These are phyloP conservation scores for Ichthyophthirius multifiliis DNA, from an alignment of 169 alveolate species.

Conservation along the genomic window DNA sequence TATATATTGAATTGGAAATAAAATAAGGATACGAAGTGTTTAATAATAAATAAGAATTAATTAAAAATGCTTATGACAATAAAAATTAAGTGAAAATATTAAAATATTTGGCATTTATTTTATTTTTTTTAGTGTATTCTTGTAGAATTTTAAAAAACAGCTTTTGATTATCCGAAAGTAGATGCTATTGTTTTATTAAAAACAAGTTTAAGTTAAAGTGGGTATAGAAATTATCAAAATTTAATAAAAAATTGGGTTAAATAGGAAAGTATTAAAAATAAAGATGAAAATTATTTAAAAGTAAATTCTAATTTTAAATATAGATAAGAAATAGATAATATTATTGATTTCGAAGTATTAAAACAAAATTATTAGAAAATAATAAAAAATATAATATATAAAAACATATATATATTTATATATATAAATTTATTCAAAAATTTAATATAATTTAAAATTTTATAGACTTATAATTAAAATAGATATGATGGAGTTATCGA, in stretches of 20 bases:
- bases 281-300: not conserved
- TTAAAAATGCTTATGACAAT: not conserved
- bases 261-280: not conserved
- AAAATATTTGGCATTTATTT: too few relatives aligned
- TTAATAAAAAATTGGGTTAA: not conserved
- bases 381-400: not conserved
- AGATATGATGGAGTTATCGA: not conserved
- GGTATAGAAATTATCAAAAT: not conserved
- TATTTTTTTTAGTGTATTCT: not conserved
- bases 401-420: too few relatives aligned
- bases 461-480: not conserved
- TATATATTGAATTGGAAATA: slow-evolving; percentile 38
- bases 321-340: not conserved
- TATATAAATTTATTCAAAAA: too few relatives aligned
- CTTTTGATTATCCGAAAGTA: not conserved
- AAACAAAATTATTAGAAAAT: not conserved
- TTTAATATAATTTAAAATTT: too few relatives aligned
- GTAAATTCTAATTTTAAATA: not conserved
- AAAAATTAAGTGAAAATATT: not conserved
- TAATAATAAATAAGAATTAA: slow-evolving; percentile 23
- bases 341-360: not conserved
- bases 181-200: not conserved
- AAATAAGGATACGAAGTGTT: slow-evolving; percentile 7
- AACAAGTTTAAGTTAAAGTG: not conserved
- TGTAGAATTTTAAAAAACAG: not conserved